Conservation (phyloP, 352 stramenopile species). For the Phytophthora vignae region DNA sequence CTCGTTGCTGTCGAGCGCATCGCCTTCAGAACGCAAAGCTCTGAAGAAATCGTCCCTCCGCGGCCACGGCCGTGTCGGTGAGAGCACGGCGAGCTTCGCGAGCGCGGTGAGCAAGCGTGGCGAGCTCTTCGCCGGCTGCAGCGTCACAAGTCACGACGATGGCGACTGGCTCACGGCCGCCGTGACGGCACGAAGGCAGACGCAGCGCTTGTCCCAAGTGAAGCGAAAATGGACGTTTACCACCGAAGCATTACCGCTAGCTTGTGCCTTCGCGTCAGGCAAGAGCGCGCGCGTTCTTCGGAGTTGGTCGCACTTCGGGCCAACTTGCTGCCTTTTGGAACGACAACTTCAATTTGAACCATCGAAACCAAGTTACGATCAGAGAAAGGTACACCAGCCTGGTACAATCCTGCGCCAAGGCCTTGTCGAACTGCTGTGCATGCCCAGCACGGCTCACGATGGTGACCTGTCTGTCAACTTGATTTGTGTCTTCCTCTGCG, state of each 20-base stretch:
- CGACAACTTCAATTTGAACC: too few species aligned
- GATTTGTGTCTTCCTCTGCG: conserved; percentile 33
- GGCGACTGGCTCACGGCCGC: conserved; percentile 4
- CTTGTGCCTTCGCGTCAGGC: too few species aligned
- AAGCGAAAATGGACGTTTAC: conserved; percentile 13
- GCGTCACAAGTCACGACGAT: conserved; percentile 10
- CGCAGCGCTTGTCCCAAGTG: conserved; percentile 17
- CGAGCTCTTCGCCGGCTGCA: neutral
- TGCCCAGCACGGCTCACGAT: neutral
- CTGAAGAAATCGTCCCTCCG: conserved; percentile 38
- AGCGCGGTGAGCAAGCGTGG: conserved; percentile 19
- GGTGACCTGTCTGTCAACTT: conserved; percentile 39
- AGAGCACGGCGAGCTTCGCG: neutral
- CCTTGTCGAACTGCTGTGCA: too few species aligned
- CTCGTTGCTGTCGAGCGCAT: conserved; percentile 22
- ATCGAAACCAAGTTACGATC: neutral
- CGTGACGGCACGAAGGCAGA: neutral
- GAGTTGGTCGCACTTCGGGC: too few species aligned
- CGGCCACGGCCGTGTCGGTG: conserved; percentile 6
- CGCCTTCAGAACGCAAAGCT: conserved; percentile 40
- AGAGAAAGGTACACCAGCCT: neutral
- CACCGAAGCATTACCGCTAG: neutral
- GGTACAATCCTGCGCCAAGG: too few species aligned
- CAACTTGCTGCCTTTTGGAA: too few species aligned
- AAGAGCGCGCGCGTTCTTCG: too few species aligned